phyloP scores from a whole-genome alignment of 371 early-diverging fungal genomes.

The Saksenaea oblongispora region DNA sequence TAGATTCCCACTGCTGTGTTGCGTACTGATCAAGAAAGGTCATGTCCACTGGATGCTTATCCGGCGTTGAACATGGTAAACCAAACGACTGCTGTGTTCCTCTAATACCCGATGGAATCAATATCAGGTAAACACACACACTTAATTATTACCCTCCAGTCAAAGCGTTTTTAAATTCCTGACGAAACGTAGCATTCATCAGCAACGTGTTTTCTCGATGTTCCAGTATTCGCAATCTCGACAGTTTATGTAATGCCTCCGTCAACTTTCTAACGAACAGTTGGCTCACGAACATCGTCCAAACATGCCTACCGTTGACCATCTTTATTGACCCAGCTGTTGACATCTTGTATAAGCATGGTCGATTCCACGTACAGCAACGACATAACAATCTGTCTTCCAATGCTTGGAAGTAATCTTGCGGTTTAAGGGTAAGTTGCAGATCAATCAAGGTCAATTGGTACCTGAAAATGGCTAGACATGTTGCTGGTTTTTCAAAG shows the following conservation, averaged over 20 bases:
- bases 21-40: slow-evolving; percentile 81
- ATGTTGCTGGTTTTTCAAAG: slow-evolving; percentile 89
- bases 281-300: neutral
- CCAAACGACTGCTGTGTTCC: slow-evolving; percentile 87
- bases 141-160: slow-evolving; percentile 78
- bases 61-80: slow-evolving; percentile 61
- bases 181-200: slow-evolving; percentile 74
- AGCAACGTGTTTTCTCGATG: slow-evolving; percentile 43
- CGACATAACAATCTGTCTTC: slow-evolving; percentile 90
- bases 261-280: slow-evolving; percentile 45
- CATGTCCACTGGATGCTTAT: slow-evolving; percentile 71
- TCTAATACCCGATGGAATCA: slow-evolving; percentile 30
- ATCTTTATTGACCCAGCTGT: slow-evolving; percentile 68
- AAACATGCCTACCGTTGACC: slow-evolving; percentile 43
- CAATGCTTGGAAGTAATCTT: slow-evolving; percentile 82
- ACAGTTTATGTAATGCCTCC: slow-evolving; percentile 65
- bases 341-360: slow-evolving; percentile 62
- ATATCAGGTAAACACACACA: neutral
- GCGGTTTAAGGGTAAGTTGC: neutral
- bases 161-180: slow-evolving; percentile 82
- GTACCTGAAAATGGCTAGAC: slow-evolving; percentile 90
- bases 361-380: slow-evolving; percentile 75
- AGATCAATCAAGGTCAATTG: neutral
- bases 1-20: slow-evolving; percentile 87
- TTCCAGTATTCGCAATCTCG: slow-evolving; percentile 68